Evolutionary conservation across 805 yeast genomes (phyloP), one percentile per base, ranked within the genome.

Genomic region (Candida odintsovae): DNA sequence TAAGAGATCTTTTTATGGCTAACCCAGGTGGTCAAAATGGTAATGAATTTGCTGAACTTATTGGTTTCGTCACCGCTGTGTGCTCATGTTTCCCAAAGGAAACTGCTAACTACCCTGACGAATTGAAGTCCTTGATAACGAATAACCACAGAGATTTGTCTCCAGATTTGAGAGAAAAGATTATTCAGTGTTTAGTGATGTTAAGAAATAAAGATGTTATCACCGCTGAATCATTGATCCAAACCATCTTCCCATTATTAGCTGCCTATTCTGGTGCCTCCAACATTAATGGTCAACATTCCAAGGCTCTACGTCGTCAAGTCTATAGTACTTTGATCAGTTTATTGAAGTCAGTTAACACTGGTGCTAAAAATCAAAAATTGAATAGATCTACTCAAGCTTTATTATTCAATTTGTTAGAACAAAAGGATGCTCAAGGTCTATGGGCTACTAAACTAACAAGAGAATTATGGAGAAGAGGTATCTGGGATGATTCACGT

Each of bases 401-500:
- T 0, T 67, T 94, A 42, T 76, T 95, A 44, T 92, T 94, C 73
- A 88, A 87, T 57, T 71, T 92, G 52, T 70, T 94, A 40, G 96
- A 89, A 53, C 69, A 86, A 63, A 80, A 86, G 49, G 86, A 82
- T 54, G 76, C 88, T 37, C 87, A 85, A 57, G 97, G 97, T 33
- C 69, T 94, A 21, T 94, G 98, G 97, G 97, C 98, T 8, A 87
- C 97, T 3, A 90, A 89, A 59, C 70, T 94, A 47, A 90, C 97
- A 6, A 78, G 98, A 62, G 98, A 94, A 65, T 71, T 94, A 43
- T 94, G 99, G 99, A 79, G 96, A 71, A 78, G 98, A 63, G 96
- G 96, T 61, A 86, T 94, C 48, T 94, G 99, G 99, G 97, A 90
- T 65, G 99, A 94, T 64, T 78, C 96, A 0, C 75, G 97, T 58